These are phyloP conservation scores for Tylopilus balloui DNA, from an alignment of 768 basidiomycete genomes.

Conservation along the genomic window DNA sequence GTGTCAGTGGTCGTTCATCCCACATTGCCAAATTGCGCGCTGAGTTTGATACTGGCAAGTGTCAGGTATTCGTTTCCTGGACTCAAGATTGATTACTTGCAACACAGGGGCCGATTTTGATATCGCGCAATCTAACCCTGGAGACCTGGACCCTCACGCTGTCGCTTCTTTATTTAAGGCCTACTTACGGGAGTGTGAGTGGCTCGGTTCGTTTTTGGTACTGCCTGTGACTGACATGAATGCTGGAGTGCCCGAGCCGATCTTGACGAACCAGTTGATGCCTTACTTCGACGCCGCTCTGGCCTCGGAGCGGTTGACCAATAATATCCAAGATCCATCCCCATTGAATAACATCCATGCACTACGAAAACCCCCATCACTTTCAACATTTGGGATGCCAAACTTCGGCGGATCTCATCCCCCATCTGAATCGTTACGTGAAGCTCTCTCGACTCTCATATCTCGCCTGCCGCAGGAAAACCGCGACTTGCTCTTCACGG, in stretches of 20 bases:
- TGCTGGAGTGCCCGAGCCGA: constrained; percentile 73
- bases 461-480: constrained; percentile 72
- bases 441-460: constrained; percentile 59
- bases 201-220: not conserved
- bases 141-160: constrained; percentile 91
- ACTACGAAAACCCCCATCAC: constrained; percentile 72
- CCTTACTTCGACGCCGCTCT: constrained; percentile 80
- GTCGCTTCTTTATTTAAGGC: constrained; percentile 92
- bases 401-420: constrained; percentile 56
- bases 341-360: constrained; percentile 37
- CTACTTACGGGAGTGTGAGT: constrained; percentile 87
- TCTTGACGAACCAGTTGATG: constrained; percentile 67
- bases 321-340: constrained; percentile 22
- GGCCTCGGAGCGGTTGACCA: constrained; percentile 43
- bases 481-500: constrained; percentile 76
- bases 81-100: constrained; percentile 4
- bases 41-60: constrained; percentile 78
- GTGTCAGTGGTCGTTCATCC: constrained; percentile 78
- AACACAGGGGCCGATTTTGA: constrained; percentile 78
- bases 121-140: constrained; percentile 69
- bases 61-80: not conserved
- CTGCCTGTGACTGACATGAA: constrained; percentile 5
- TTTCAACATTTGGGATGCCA: constrained; percentile 75
- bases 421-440: constrained; percentile 54
- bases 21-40: constrained; percentile 70